Evolutionary conservation across 495 filamentous ascomycete genomes (phyloP), one percentile per base, ranked within the genome.

Genomic region (Annulohypoxylon nitens): DNA sequence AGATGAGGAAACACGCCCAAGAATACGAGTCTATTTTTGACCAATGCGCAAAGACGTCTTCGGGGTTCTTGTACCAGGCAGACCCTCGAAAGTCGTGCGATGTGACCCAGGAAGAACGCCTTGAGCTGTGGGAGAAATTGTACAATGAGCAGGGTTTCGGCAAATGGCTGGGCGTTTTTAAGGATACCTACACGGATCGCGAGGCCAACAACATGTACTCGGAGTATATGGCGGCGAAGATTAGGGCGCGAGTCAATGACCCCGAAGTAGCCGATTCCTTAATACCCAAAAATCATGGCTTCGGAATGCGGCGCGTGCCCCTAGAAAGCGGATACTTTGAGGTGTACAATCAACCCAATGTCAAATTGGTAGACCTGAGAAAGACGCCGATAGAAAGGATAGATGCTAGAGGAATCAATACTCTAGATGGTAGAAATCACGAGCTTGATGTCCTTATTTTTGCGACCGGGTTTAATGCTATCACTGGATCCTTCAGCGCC

Each of bases 271-370:
- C 43, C 16, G 43, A 47, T 9, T 47, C 43, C 43, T 4, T 47
- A 1, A 47, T 47, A 47, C 43, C 43, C 6, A 47, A 47, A 20
- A 47, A 47, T 20, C 43, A 47, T 3, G 43, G 43, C 12, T 47
- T 47, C 16, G 43, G 43, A 47, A 47, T 47, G 43, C 43, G 43
- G 16, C 43, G 43, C 18, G 43, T 47, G n/a, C 43, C 43, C 43
- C 16, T 47, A 47, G 43, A 47, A 6, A 47, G 43, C 43, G 43
- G 43, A 18, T 47, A 47, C 43, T 47, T 47, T 4, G 43, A 47
- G 43, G 43, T 47, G n/a, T 47, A 47, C 43, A 47, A 47, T 8
- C 43, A 9, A 47, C 43, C 43, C 2, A 47, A 47, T 4, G 16
- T 47, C 43, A 47, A 20, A 20, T 4, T 47, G 43, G 43, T 47